A percentile compares a stretch with the other conserved stretches of the same genome.
Conservation (phyloP, 176 grass and related monocot genomes). For the Luzula sylvatica region DNA sequence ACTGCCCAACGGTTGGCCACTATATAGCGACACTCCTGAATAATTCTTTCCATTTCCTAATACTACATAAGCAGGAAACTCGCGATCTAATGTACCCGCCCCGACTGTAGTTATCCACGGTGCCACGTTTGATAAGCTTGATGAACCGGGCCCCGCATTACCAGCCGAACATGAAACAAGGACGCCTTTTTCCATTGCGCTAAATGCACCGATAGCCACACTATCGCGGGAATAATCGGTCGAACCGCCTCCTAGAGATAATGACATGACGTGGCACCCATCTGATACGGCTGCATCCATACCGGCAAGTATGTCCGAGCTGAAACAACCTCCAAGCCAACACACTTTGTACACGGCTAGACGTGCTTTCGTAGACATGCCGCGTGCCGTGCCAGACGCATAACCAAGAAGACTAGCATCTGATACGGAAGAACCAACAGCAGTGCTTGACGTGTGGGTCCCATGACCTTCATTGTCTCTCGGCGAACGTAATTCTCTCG, state of each 20-base stretch:
- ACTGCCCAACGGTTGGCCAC: constrained; percentile 39
- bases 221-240: constrained; percentile 68
- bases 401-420: constrained; percentile 62
- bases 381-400: constrained; percentile 65
- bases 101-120: constrained; percentile 84
- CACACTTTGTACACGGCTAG: constrained; percentile 89
- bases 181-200: constrained; percentile 60
- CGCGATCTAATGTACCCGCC: constrained; percentile 64
- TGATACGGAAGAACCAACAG: constrained; percentile 28
- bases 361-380: constrained; percentile 63
- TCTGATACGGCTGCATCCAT: constrained; percentile 72
- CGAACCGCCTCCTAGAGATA: constrained; percentile 67
- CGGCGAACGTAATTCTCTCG: constrained; percentile 48
- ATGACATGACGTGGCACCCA: constrained; percentile 71
- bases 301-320: constrained; percentile 82
- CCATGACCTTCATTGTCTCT: constrained; percentile 79
- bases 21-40: constrained; percentile 63
- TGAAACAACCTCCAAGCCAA: constrained; percentile 81
- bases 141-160: constrained; percentile 46
- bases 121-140: constrained; percentile 71
- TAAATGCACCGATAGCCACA: constrained; percentile 79
- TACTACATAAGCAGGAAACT: constrained; percentile 79
- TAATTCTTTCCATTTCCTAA: constrained; percentile 74
- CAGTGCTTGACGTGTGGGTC: constrained; percentile 73
- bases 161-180: constrained; percentile 81